Evolutionary conservation across 495 filamentous ascomycete genomes (phyloP).

Genomic region (Aspergillus sclerotiicarbonarius): DNA sequence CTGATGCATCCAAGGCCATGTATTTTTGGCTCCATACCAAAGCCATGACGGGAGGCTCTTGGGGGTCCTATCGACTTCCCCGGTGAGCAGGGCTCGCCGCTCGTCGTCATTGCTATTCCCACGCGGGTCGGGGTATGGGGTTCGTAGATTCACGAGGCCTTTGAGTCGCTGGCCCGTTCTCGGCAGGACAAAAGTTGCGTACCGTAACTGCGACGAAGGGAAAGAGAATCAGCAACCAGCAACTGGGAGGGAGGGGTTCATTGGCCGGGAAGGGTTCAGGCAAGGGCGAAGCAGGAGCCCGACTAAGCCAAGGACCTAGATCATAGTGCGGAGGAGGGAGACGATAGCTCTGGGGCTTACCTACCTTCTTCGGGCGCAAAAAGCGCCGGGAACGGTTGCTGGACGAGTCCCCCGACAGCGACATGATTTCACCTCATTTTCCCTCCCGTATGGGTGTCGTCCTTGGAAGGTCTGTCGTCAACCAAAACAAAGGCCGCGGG

Average conservation of each 20-base stretch:
- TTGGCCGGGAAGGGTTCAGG: no score
- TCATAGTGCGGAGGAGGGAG: no score
- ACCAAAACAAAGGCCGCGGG: no score
- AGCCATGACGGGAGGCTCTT: conserved; percentile 18
- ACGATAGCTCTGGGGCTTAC: no score
- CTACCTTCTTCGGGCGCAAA: conserved; percentile 37
- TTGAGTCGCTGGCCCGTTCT: conserved; percentile 53
- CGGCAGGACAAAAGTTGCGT: conserved; percentile 54
- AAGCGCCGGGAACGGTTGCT: conserved; percentile 37
- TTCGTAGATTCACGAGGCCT: conserved; percentile 48
- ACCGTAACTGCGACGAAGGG: conserved; percentile 40
- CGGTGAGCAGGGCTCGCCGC: conserved; percentile 39
- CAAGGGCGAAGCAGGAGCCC: no score
- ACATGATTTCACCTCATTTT: conserved; percentile 28
- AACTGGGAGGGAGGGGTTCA: no score
- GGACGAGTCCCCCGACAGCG: conserved; percentile 31
- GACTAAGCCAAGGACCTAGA: no score
- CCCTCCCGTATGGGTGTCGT: not conserved
- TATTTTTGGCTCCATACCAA: conserved; percentile 9
- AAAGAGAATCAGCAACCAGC: conserved; percentile 1
- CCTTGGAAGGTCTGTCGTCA: not conserved
- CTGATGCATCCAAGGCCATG: conserved; percentile 23
- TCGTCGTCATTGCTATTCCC: conserved; percentile 28
- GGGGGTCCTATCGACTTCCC: conserved; percentile 22
- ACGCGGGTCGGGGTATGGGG: conserved; percentile 20